Evolutionary conservation across 179 eudicot genomes (phyloP).

Genomic region (Silene noctiflora): DNA sequence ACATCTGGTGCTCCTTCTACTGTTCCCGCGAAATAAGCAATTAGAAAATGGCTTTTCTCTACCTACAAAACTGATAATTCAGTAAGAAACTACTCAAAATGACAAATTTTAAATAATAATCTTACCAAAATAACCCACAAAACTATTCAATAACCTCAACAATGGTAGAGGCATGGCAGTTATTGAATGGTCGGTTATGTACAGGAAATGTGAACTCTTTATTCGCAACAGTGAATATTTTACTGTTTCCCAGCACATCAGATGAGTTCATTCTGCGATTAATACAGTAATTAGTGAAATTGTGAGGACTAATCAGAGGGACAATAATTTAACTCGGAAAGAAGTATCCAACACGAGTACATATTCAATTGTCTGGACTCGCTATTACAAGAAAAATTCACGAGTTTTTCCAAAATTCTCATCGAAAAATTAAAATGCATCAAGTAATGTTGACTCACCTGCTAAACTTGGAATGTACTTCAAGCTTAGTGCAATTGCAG

Average conservation of each 20-base stretch:
- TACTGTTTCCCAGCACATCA: constrained; percentile 20
- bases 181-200: constrained; percentile 58
- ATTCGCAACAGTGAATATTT: constrained; percentile 31
- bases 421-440: no score
- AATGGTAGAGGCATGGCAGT: constrained; percentile 94
- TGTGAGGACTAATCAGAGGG: no score
- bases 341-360: no score
- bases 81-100: constrained; percentile 21
- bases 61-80: constrained; percentile 41
- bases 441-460: constrained; percentile 30
- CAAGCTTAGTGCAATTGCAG: constrained; percentile 23
- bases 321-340: no score
- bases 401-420: no score
- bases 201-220: constrained; percentile 68
- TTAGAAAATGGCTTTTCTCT: constrained; percentile 65
- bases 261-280: constrained; percentile 17
- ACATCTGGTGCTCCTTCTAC: constrained; percentile 82
- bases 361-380: no score
- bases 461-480: constrained; percentile 31
- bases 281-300: background rate
- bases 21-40: constrained; percentile 91
- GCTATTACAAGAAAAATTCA: no score
- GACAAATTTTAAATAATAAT: background rate
- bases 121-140: background rate
- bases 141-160: constrained; percentile 58